phyloP scores from a whole-genome alignment of 805 yeast species.

The Metschnikowia koreensis region DNA sequence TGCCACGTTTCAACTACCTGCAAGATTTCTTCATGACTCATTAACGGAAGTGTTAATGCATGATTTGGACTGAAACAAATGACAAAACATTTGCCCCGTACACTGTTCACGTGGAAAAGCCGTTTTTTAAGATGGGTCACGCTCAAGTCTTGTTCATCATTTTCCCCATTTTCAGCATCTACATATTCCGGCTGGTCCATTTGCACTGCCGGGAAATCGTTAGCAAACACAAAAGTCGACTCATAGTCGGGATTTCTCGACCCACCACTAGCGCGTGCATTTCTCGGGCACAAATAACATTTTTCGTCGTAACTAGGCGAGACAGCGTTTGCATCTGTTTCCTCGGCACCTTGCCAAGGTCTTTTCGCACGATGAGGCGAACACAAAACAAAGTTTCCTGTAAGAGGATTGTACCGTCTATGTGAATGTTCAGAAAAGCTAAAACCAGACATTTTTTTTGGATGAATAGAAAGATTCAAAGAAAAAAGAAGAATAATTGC shows the following conservation, averaged over 20 bases:
- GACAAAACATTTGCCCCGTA: constrained; percentile 66
- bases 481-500: not conserved
- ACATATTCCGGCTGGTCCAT: constrained; percentile 50
- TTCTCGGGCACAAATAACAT: constrained; percentile 74
- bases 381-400: constrained; percentile 66
- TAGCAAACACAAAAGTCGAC: constrained; percentile 58
- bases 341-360: constrained; percentile 80
- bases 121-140: constrained; percentile 30
- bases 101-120: constrained; percentile 55
- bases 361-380: constrained; percentile 77
- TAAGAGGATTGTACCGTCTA: constrained; percentile 66
- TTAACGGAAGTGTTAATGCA: constrained; percentile 61
- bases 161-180: constrained; percentile 16
- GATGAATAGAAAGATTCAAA: no score
- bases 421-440: constrained; percentile 61
- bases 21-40: constrained; percentile 45
- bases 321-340: constrained; percentile 39
- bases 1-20: constrained; percentile 64
- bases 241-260: constrained; percentile 52
- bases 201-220: constrained; percentile 71
- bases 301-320: constrained; percentile 59
- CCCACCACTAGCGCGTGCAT: constrained; percentile 60
- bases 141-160: constrained; percentile 1
- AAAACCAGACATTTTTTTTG: constrained; percentile 23
- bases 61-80: constrained; percentile 74